Percentiles rank a stretch among this genome's conserved stretches.
Conservation (phyloP, 73 alveolate genomes). For the Symbiodinium natans region DNA sequence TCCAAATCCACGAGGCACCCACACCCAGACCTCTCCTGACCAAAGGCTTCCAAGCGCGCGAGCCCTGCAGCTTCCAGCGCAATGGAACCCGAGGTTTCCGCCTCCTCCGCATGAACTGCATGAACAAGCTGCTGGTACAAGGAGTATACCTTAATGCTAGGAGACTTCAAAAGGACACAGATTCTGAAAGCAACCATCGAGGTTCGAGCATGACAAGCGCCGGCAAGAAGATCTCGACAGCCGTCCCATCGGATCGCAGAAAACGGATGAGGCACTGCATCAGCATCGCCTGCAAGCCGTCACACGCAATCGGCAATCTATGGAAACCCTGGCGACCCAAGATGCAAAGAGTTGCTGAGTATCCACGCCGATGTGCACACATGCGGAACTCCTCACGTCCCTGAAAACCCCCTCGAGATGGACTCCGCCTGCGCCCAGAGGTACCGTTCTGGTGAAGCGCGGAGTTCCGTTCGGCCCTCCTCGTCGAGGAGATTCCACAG, state of each 20-base stretch:
- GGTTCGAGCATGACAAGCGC: conserved; percentile 7
- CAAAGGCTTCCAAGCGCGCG: background rate
- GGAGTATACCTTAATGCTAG: no score
- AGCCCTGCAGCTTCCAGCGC: background rate
- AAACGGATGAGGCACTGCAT: conserved; percentile 47
- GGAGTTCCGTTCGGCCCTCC: conserved; percentile 1
- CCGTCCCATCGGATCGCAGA: conserved; percentile 20
- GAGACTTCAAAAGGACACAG: no score
- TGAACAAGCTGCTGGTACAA: no score
- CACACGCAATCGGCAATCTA: background rate
- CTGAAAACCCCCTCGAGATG: no score
- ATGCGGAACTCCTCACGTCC: no score
- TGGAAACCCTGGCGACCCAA: background rate
- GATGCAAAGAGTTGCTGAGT: no score
- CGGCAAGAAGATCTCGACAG: conserved; percentile 70
- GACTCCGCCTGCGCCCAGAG: conserved; percentile 93
- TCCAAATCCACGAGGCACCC: no score
- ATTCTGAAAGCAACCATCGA: background rate
- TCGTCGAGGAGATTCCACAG: background rate
- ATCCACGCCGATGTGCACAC: no score
- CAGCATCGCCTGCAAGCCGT: conserved; percentile 59
- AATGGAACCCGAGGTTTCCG: background rate
- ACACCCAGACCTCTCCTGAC: conserved; percentile 1
- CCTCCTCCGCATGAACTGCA: background rate
- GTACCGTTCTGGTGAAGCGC: conserved; percentile 46